Conservation (phyloP, 2,329 filamentous ascomycete species). For the Onygenales sp. region DNA sequence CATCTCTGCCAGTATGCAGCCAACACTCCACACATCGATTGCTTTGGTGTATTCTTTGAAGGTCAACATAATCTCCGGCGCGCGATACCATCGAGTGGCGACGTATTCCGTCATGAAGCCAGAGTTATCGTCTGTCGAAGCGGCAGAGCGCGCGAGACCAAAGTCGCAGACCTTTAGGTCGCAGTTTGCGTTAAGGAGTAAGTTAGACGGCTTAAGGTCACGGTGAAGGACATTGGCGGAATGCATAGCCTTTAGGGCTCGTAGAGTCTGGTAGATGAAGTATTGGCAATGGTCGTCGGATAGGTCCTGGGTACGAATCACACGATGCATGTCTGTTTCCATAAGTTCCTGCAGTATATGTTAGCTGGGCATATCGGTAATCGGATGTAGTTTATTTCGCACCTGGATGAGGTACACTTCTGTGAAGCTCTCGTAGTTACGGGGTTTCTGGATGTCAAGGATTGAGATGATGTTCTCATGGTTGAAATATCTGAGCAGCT, state of each 20-base stretch:
- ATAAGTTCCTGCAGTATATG: constrained; percentile 65
- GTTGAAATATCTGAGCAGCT: constrained; percentile 96
- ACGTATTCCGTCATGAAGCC: constrained; percentile 99
- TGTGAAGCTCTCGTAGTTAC: constrained; percentile 90
- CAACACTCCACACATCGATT: constrained; percentile 98
- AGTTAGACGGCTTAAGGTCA: constrained; percentile 93
- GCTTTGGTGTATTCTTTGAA: constrained; percentile 99
- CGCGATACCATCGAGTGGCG: constrained; percentile 96
- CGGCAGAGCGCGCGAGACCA: constrained; percentile 86
- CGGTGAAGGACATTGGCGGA: constrained; percentile 96
- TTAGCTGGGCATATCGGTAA: background rate
- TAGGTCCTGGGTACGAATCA: constrained; percentile 95
- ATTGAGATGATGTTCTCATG: constrained; percentile 99
- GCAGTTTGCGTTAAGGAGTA: constrained; percentile 96
- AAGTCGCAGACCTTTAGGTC: constrained; percentile 99
- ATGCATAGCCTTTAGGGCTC: constrained; percentile 97
- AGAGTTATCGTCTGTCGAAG: constrained; percentile 98
- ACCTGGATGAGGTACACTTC: constrained; percentile 99
- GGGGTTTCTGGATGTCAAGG: constrained; percentile 95
- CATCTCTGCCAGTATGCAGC: constrained; percentile 98
- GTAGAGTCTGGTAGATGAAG: constrained; percentile 98
- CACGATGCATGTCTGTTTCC: constrained; percentile 99
- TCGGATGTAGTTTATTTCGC: constrained; percentile 17
- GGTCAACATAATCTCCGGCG: constrained; percentile 98
- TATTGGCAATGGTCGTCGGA: constrained; percentile 99